Evolutionary conservation across 1,284 basidiomycete genomes (phyloP).

Genomic region (Ustilago lituana): DNA sequence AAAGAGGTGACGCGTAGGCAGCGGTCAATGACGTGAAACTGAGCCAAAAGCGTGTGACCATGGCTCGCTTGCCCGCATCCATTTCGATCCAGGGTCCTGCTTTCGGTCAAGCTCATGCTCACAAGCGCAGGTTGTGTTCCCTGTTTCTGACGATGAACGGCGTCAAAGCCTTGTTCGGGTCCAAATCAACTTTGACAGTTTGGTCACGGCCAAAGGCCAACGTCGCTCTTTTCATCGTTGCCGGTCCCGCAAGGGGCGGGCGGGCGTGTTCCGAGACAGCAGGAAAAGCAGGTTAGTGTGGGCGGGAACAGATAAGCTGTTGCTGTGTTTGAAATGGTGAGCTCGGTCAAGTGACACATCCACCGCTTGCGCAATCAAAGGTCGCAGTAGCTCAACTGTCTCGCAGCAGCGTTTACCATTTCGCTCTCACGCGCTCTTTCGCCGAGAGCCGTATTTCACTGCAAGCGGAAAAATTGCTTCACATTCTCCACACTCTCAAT

Average conservation of each 20-base stretch:
- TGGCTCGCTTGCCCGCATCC: slow-evolving; percentile 7
- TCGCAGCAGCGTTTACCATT: neutral
- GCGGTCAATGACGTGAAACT: slow-evolving; percentile 15
- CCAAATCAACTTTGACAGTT: too few species aligned
- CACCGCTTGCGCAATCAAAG: neutral
- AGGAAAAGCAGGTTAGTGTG: too few species aligned
- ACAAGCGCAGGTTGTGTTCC: too few species aligned
- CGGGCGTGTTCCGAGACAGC: too few species aligned
- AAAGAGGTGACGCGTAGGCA: slow-evolving; percentile 6
- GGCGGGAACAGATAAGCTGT: too few species aligned
- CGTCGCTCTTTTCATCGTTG: too few species aligned
- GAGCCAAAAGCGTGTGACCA: slow-evolving; percentile 3
- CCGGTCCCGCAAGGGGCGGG: too few species aligned
- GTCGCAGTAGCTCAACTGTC: too few species aligned
- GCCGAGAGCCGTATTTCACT: neutral
- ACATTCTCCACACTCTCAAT: neutral
- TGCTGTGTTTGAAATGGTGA: neutral
- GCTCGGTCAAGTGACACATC: slow-evolving; percentile 6
- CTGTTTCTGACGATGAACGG: too few species aligned
- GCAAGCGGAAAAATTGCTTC: neutral
- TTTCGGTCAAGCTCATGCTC: slow-evolving; percentile 2
- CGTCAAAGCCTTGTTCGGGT: too few species aligned
- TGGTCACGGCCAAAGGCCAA: too few species aligned
- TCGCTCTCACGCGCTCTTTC: neutral
- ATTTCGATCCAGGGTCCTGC: slow-evolving; percentile 1